These are phyloP conservation scores for Cucurbita moschata DNA, from an alignment of 306 rosid genomes.

Conservation along the genomic window DNA sequence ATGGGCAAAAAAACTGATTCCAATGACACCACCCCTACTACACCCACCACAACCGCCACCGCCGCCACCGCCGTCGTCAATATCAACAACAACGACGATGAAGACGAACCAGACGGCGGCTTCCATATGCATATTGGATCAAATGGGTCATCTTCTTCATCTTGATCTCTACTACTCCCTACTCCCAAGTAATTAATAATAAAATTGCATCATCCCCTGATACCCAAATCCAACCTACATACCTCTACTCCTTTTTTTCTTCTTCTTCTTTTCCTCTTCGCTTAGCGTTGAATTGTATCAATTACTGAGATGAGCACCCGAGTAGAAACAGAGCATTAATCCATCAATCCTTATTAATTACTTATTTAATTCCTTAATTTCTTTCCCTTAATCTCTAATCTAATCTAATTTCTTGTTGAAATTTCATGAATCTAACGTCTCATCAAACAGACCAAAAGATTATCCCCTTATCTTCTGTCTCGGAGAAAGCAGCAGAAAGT, in stretches of 20 bases:
- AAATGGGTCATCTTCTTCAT: slow-evolving; percentile 86
- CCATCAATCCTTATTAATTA: not conserved
- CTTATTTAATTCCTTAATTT: not conserved
- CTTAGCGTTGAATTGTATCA: not conserved
- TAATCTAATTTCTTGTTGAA: not conserved
- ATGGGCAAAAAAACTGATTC: slow-evolving; percentile 19
- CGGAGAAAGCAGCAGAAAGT: slow-evolving; percentile 76
- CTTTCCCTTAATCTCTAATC: not conserved
- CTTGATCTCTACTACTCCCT: slow-evolving; percentile 32
- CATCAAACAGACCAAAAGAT: slow-evolving; percentile 11
- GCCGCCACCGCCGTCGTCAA: not conserved
- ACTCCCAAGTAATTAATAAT: slow-evolving; percentile 10
- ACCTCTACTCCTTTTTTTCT: not conserved
- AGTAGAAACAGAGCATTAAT: not conserved
- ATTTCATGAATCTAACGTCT: slow-evolving; percentile 29
- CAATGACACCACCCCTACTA: not conserved
- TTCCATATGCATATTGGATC: slow-evolving; percentile 27
- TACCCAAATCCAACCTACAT: slow-evolving; percentile 24
- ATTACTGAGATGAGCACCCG: not conserved
- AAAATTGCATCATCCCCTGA: slow-evolving; percentile 10
- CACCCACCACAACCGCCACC: not conserved
- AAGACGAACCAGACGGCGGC: not conserved
- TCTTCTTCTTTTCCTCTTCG: not conserved
- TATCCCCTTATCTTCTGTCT: slow-evolving; percentile 32
- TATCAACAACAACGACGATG: slow-evolving; percentile 5